These are phyloP conservation scores for Globisporangium takayamanum DNA, from an alignment of 352 stramenopile species.

Conservation along the genomic window DNA sequence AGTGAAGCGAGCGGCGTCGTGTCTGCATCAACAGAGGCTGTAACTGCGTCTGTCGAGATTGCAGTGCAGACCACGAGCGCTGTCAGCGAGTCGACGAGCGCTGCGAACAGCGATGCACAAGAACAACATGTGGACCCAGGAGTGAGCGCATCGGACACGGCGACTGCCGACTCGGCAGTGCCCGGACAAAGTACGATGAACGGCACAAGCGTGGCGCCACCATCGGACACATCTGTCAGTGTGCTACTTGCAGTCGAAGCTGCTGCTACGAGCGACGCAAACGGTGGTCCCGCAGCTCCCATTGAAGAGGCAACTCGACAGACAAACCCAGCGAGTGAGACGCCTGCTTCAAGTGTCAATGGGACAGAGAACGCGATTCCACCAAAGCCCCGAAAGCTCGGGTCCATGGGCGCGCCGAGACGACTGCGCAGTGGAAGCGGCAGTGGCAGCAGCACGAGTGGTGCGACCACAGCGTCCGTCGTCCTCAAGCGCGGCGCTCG, in stretches of 20 bases:
- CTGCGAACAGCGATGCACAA: no score
- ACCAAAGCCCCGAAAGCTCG: conserved; percentile 30
- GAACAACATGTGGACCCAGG: no score
- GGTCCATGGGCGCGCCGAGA: conserved; percentile 16
- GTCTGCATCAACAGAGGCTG: no score
- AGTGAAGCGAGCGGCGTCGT: not conserved
- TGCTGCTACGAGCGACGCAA: not conserved
- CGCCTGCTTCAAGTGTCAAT: not conserved
- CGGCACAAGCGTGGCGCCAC: not conserved
- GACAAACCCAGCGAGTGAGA: not conserved
- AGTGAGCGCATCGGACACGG: no score
- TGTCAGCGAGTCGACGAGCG: no score
- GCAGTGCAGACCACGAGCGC: not conserved
- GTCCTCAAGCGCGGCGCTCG: conserved; percentile 15
- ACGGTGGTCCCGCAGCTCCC: not conserved
- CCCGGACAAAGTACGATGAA: not conserved
- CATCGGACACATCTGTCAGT: not conserved
- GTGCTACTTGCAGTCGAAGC: not conserved
- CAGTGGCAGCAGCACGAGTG: conserved; percentile 28
- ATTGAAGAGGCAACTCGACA: no score
- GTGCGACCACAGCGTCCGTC: conserved; percentile 11
- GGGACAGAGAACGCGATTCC: conserved; percentile 15
- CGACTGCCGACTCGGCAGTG: no score
- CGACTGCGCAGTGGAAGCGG: conserved; percentile 50
- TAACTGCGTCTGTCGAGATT: not conserved